phyloP scores from a whole-genome alignment of 495 filamentous ascomycete species.

The Rhizodiscina lignyota region DNA sequence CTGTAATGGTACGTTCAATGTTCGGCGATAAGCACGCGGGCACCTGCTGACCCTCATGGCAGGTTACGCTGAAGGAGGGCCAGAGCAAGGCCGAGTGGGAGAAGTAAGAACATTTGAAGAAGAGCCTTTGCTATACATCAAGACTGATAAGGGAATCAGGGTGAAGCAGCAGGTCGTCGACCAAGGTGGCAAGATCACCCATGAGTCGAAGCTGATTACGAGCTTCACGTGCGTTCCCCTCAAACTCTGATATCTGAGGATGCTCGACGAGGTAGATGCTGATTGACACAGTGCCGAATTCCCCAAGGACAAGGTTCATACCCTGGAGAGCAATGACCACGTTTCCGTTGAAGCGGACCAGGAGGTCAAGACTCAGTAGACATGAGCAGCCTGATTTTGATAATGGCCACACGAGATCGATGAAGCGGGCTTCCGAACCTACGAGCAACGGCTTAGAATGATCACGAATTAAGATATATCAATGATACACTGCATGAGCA shows the following conservation, averaged over 20 bases:
- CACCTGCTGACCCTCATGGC: not conserved
- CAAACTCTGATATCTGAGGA: not conserved
- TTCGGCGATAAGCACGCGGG: not conserved
- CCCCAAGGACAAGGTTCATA: slow-evolving; percentile 43
- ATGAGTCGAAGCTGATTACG: slow-evolving; percentile 75
- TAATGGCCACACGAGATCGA: too few species aligned
- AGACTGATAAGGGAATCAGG: slow-evolving; percentile 23
- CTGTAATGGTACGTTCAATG: not conserved
- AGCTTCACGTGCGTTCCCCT: slow-evolving; percentile 61
- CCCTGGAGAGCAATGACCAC: slow-evolving; percentile 46
- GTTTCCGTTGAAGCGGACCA: slow-evolving; percentile 63
- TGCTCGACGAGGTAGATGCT: not conserved
- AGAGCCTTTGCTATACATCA: not conserved
- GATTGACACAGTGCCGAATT: slow-evolving; percentile 46
- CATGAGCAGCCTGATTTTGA: too few species aligned
- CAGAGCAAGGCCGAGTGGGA: slow-evolving; percentile 43
- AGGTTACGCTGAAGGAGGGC: slow-evolving; percentile 68
- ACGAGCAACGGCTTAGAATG: too few species aligned
- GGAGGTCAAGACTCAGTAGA: slow-evolving; percentile 55
- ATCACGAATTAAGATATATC: too few species aligned
- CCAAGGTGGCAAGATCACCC: slow-evolving; percentile 64
- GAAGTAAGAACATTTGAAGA: slow-evolving; percentile 27
- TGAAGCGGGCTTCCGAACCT: too few species aligned
- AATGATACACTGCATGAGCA: too few species aligned
- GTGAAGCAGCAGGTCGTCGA: slow-evolving; percentile 53